Conservation (phyloP, 2,329 filamentous ascomycete species). For the Tothia fuscella region DNA sequence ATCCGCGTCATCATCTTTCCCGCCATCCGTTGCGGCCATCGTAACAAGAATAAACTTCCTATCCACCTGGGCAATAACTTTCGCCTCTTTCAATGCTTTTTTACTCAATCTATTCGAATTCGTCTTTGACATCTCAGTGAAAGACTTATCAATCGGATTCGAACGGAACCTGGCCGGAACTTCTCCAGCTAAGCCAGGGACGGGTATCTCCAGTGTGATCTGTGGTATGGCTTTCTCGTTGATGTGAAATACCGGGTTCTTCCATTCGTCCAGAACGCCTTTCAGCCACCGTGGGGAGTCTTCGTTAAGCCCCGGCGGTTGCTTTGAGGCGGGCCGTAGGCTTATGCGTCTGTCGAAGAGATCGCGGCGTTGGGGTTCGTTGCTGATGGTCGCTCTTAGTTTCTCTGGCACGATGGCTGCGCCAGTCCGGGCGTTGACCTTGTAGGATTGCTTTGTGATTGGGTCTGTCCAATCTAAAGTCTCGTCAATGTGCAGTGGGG, state of each 20-base stretch:
- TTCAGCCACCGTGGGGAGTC: slow-evolving; percentile 43
- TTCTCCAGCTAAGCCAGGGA: slow-evolving; percentile 4
- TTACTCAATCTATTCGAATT: slow-evolving; percentile 16
- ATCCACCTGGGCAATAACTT: slow-evolving; percentile 74
- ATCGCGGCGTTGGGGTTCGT: slow-evolving; percentile 10
- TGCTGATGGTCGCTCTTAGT: slow-evolving; percentile 13
- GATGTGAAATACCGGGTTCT: slow-evolving; percentile 62
- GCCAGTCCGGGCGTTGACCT: slow-evolving; percentile 47
- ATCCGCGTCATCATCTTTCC: background rate
- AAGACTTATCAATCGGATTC: slow-evolving; percentile 13
- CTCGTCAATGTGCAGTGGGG: too few relatives aligned
- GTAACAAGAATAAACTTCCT: slow-evolving; percentile 74
- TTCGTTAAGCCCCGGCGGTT: background rate
- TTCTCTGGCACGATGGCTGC: slow-evolving; percentile 19
- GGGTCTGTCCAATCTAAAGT: slow-evolving; percentile 50
- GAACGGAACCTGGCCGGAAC: background rate
- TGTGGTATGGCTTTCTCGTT: slow-evolving; percentile 32
- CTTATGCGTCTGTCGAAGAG: slow-evolving; percentile 21
- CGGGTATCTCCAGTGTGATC: slow-evolving; percentile 18
- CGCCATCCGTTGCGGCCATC: background rate
- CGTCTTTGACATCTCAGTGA: slow-evolving; percentile 13
- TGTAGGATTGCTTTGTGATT: slow-evolving; percentile 37
- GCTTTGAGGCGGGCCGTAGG: background rate
- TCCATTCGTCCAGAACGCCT: slow-evolving; percentile 51
- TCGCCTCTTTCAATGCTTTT: slow-evolving; percentile 41